These are phyloP conservation scores for Metarhizium humberi DNA, from an alignment of 2,329 filamentous ascomycete genomes.

Conservation along the genomic window DNA sequence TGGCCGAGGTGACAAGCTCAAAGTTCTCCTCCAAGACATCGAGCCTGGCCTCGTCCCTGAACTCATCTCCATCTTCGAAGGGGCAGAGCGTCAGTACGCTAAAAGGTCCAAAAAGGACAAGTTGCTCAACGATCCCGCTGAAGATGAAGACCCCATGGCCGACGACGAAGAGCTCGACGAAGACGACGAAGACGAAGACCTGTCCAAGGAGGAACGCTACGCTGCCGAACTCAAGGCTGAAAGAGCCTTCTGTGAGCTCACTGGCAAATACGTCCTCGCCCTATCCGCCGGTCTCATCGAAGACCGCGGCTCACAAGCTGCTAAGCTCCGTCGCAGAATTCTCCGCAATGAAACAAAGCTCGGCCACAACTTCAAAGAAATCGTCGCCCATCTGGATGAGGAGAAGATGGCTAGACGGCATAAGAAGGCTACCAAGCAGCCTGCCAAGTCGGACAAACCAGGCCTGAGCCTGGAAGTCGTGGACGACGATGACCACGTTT, in stretches of 20 bases:
- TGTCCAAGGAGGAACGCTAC: constrained; percentile 49
- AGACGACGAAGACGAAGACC: constrained; percentile 44
- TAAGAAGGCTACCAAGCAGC: constrained; percentile 25
- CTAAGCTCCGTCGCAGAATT: constrained; percentile 60
- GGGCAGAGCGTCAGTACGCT: constrained; percentile 69
- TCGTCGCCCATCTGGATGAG: constrained; percentile 71
- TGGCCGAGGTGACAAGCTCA: constrained; percentile 20
- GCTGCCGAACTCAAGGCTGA: constrained; percentile 67
- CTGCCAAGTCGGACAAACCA: constrained; percentile 19
- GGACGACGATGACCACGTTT: constrained; percentile 30
- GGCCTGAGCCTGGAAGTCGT: constrained; percentile 35
- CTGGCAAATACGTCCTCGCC: constrained; percentile 75
- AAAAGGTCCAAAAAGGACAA: constrained; percentile 50
- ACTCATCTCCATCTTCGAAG: constrained; percentile 68
- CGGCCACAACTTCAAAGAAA: constrained; percentile 77
- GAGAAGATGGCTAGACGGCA: constrained; percentile 40
- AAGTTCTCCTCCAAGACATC: constrained; percentile 56
- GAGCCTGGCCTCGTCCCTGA: constrained; percentile 53
- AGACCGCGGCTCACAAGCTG: constrained; percentile 45
- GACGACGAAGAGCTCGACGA: constrained; percentile 47
- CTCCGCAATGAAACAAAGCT: constrained; percentile 72
- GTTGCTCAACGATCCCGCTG: constrained; percentile 52
- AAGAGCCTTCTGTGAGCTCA: constrained; percentile 75
- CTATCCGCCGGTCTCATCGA: constrained; percentile 70
- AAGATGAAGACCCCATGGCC: constrained; percentile 65